Percentiles rank a stretch among this genome's conserved stretches.
These are phyloP conservation scores for Fusarium fujikuroi DNA, from an alignment of 2,329 filamentous ascomycete genomes.

Conservation along the genomic window DNA sequence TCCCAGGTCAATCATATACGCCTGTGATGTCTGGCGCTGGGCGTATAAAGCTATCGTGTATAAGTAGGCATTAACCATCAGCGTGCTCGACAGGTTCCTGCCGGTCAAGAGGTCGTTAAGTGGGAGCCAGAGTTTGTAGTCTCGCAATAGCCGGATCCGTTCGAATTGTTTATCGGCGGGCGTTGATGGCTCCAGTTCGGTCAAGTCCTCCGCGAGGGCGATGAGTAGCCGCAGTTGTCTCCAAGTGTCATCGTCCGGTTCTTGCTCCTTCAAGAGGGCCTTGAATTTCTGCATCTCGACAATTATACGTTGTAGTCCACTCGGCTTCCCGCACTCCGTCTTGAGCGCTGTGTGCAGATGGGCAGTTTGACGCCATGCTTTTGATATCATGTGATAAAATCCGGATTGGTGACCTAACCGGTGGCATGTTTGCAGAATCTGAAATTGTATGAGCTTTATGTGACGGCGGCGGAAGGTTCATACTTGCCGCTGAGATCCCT, in stretches of 20 bases:
- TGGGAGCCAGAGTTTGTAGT: constrained; percentile 23
- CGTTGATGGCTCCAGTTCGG: constrained; percentile 4
- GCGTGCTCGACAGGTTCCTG: constrained; percentile 11
- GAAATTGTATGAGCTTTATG: neutral
- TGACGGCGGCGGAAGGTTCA: fast-evolving
- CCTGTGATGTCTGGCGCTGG: constrained; percentile 12
- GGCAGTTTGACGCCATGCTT: constrained; percentile 8
- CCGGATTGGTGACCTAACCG: constrained; percentile 6
- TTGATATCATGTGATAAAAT: constrained; percentile 14
- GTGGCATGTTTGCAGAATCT: constrained; percentile 19
- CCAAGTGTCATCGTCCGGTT: constrained; percentile 1
- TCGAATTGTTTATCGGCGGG: constrained; percentile 15
- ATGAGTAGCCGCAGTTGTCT: constrained; percentile 18
- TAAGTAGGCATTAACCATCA: constrained; percentile 27
- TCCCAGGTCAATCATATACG: constrained; percentile 11
- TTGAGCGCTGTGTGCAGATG: neutral
- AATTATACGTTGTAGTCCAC: constrained; percentile 1
- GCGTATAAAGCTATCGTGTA: constrained; percentile 15
- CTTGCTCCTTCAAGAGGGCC: neutral
- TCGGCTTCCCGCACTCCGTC: neutral
- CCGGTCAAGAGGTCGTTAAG: constrained; percentile 14
- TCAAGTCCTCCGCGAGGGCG: constrained; percentile 6
- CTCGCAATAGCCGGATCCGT: neutral
- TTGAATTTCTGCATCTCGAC: constrained; percentile 22
- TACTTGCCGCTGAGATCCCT: constrained; percentile 19